Evolutionary conservation across 2,329 filamentous ascomycete genomes (phyloP).

Genomic region (Pseudogymnoascus sp.): DNA sequence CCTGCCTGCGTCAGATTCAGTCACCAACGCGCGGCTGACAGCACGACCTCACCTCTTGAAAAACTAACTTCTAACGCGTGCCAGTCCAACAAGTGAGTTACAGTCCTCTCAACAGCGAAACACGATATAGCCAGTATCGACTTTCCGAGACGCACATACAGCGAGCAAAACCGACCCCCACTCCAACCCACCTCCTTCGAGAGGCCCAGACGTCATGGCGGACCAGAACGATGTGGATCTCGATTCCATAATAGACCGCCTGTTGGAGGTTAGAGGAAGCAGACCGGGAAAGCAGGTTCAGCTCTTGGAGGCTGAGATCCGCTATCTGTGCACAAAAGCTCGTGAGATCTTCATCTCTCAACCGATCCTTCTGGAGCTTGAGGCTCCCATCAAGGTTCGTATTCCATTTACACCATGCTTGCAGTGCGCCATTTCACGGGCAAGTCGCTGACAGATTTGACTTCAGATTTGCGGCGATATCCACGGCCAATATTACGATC

Average conservation of each 20-base stretch:
- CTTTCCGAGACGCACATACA: slow-evolving; percentile 15
- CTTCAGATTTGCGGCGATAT: slow-evolving; percentile 95
- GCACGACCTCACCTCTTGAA: neutral
- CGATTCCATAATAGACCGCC: slow-evolving; percentile 97
- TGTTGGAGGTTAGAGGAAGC: slow-evolving; percentile 95
- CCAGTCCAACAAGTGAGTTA: slow-evolving; percentile 23
- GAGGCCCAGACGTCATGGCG: slow-evolving; percentile 49
- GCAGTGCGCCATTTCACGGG: neutral
- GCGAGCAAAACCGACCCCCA: slow-evolving; percentile 22
- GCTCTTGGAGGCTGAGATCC: slow-evolving; percentile 90
- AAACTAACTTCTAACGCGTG: neutral
- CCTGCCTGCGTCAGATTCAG: neutral
- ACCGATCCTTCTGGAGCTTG: slow-evolving; percentile 92
- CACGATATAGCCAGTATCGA: slow-evolving; percentile 15
- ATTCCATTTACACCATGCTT: neutral
- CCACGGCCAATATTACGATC: slow-evolving; percentile 97
- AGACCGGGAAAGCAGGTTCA: slow-evolving; percentile 98
- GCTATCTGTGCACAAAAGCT: slow-evolving; percentile 95
- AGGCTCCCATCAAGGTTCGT: slow-evolving; percentile 96
- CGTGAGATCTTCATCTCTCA: slow-evolving; percentile 99
- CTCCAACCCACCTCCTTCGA: slow-evolving; percentile 25
- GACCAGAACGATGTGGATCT: slow-evolving; percentile 88
- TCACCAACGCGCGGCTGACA: neutral
- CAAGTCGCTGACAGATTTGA: neutral
- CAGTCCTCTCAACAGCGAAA: slow-evolving; percentile 26